These are phyloP conservation scores for Acanthamoeba polyphaga DNA, from an alignment of 208 protist genomes.

Conservation along the genomic window DNA sequence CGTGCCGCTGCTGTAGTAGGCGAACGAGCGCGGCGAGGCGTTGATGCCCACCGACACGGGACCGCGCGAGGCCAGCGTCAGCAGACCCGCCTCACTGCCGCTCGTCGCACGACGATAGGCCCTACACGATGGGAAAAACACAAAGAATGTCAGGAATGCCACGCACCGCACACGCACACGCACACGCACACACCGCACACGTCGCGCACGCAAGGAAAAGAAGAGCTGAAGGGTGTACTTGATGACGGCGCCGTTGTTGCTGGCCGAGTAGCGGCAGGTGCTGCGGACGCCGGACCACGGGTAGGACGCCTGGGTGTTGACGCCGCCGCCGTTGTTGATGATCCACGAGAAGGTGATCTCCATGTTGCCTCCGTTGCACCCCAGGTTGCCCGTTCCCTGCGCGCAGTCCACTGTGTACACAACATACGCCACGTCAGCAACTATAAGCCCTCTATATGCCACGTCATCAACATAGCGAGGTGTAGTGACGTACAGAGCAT, in stretches of 20 bases:
- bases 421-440: neutral
- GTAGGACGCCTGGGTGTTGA: neutral
- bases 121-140: neutral
- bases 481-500: constrained; percentile 9
- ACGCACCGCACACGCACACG: too few species aligned
- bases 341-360: constrained; percentile 30
- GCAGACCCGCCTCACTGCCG: constrained; percentile 21
- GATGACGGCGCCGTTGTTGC: constrained; percentile 12
- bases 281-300: neutral
- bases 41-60: constrained; percentile 95
- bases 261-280: constrained; percentile 67
- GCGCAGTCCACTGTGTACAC: constrained; percentile 31
- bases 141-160: too few species aligned
- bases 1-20: constrained; percentile 90
- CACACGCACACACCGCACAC: neutral
- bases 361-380: constrained; percentile 67
- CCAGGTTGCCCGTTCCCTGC: neutral
- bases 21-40: constrained; percentile 90
- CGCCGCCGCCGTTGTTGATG: constrained; percentile 10
- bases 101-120: neutral
- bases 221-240: neutral
- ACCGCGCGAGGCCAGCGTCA: constrained; percentile 79
- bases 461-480: neutral
- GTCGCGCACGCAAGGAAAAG: neutral
- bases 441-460: neutral